Percentiles rank a stretch among this genome's conserved stretches.
Conservation (phyloP, 805 yeast genomes). For the Alloascoidea hylecoeti region DNA sequence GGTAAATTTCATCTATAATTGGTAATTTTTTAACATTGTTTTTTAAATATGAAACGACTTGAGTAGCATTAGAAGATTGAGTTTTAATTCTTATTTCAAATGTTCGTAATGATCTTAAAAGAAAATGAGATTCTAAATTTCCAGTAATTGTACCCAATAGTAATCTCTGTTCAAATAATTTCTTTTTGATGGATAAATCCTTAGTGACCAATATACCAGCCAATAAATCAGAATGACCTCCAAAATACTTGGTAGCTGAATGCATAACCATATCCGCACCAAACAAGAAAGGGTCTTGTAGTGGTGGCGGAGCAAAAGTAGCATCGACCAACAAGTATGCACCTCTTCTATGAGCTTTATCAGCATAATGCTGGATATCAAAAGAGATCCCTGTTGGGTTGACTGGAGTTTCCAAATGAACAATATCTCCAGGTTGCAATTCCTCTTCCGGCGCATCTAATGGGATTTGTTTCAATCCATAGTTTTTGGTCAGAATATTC, state of each 20-base stretch:
- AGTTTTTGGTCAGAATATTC: slow-evolving; percentile 43
- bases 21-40: slow-evolving; percentile 35
- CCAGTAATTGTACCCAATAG: slow-evolving; percentile 70
- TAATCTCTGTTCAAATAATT: slow-evolving; percentile 47
- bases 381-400: slow-evolving; percentile 66
- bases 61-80: slow-evolving; percentile 51
- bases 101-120: slow-evolving; percentile 72
- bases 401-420: slow-evolving; percentile 80
- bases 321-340: slow-evolving; percentile 67
- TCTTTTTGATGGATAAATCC: slow-evolving; percentile 26
- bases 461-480: slow-evolving; percentile 34
- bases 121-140: slow-evolving; percentile 59
- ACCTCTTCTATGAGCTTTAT: slow-evolving; percentile 63
- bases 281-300: slow-evolving; percentile 64
- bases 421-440: slow-evolving; percentile 52
- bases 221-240: slow-evolving; percentile 88
- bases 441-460: slow-evolving; percentile 22
- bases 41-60: slow-evolving; percentile 42
- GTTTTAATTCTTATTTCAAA: slow-evolving; percentile 53
- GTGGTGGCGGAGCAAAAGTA: slow-evolving; percentile 90
- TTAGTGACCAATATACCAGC: slow-evolving; percentile 73
- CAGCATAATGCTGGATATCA: slow-evolving; percentile 50
- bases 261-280: slow-evolving; percentile 89
- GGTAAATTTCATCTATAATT: slow-evolving; percentile 38
- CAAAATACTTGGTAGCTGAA: slow-evolving; percentile 87